Evolutionary conservation across 176 grass and related monocot species (phyloP), one percentile per base, ranked within the genome.

Genomic region (Rhynchospora breviuscula): DNA sequence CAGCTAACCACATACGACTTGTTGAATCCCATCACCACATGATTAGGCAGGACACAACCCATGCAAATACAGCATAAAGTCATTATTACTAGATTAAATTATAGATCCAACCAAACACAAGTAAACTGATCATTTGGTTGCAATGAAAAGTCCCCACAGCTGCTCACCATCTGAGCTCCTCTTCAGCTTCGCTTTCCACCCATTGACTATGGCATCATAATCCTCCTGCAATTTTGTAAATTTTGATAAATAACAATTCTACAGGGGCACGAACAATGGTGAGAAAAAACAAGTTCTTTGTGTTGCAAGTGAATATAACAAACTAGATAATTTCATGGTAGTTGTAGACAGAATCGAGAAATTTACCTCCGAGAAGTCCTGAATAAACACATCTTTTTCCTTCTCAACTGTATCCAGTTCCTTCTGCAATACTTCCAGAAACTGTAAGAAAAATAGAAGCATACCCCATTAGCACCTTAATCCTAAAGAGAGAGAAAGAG

Each of bases 141-240:
- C 93, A 17, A 99, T 87, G 89, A 99, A 99, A 31, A 99, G 77
- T 9, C 96, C 96, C 96, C 96, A 99, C 80, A 86, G 90, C 83
- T 99, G 96, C 85, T 99, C 93, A 64, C 96, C 93, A 73, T 67
- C 76, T 56, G 89, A 93, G 79, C 91, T 93, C 81, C 96, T 90
- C 67, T 90, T 89, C 85, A 93, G 91, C 67, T 99, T 99, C 49
- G 96, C 85, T 4, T 93, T 95, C 96, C 96, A 99, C 21, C 96
- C 96, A n/a, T 90, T 90, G 63, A 95, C 91, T 67, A 99, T 95
- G 5, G 87, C 93, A 17, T 93, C 87, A 12, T 96, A 96, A 83
- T 99, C 91, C 85, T 92, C 88, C 97, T 99, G 87, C n/a, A 86
- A 49, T 73, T 64, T 77, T 67, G 46, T 73, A 57, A 29, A 53